Evolutionary conservation across 768 basidiomycete genomes (phyloP).

Genomic region (Rubroboletus satanas): DNA sequence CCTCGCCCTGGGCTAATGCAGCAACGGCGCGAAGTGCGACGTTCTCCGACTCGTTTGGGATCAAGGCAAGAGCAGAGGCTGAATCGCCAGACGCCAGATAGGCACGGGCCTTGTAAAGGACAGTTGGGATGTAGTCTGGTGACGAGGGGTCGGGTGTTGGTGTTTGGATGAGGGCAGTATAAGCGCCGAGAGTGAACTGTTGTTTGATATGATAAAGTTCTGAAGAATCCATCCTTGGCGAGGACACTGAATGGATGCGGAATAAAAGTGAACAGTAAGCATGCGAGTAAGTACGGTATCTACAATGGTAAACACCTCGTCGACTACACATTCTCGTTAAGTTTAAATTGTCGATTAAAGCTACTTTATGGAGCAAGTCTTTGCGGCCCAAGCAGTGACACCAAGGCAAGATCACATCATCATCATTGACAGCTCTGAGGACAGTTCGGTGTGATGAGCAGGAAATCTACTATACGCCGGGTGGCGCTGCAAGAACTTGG

Average conservation of each 20-base stretch:
- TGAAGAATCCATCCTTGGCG: slow-evolving; percentile 44
- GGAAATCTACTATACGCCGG: too few relatives aligned
- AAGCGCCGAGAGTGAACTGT: slow-evolving; percentile 76
- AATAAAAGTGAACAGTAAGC: too few relatives aligned
- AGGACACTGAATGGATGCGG: background rate
- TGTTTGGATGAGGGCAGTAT: slow-evolving; percentile 54
- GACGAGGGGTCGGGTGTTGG: slow-evolving; percentile 58
- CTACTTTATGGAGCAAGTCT: too few relatives aligned
- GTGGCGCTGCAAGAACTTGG: background rate
- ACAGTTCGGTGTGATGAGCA: too few relatives aligned
- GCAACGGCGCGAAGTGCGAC: slow-evolving; percentile 66
- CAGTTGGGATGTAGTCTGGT: slow-evolving; percentile 56
- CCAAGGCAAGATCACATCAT: too few relatives aligned
- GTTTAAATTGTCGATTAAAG: too few relatives aligned
- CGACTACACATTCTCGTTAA: too few relatives aligned
- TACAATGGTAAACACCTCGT: too few relatives aligned
- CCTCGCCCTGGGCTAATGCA: slow-evolving; percentile 61
- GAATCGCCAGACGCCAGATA: slow-evolving; percentile 67
- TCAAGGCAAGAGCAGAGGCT: slow-evolving; percentile 49
- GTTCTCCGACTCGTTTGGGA: slow-evolving; percentile 58
- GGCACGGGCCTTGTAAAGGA: slow-evolving; percentile 79
- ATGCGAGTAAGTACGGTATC: too few relatives aligned
- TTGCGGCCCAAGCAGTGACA: too few relatives aligned
- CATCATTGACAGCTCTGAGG: too few relatives aligned
- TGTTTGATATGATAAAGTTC: slow-evolving; percentile 68